These are phyloP conservation scores for Chimonanthus praecox DNA, from an alignment of 164 flowering plant species.

Conservation along the genomic window DNA sequence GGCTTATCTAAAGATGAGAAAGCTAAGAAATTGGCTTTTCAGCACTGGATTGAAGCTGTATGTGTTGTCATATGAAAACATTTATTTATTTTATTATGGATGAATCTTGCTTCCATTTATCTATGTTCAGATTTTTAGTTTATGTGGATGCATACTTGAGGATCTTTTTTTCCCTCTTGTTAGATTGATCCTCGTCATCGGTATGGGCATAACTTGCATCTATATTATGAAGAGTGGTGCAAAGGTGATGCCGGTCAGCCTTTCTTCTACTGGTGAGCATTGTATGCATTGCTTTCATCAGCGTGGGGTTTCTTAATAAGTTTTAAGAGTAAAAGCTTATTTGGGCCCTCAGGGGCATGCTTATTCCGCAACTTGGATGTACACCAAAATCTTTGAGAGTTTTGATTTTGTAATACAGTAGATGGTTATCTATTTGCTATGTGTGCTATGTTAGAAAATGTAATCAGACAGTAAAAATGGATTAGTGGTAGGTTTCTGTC, in stretches of 20 bases:
- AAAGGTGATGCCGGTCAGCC: constrained; percentile 72
- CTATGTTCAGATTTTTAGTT: no score
- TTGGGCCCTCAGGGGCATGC: no score
- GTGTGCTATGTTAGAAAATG: no score
- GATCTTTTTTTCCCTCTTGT: neutral
- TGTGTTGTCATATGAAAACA: neutral
- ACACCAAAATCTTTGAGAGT: no score
- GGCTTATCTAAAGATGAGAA: constrained; percentile 62
- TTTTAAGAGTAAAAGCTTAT: no score
- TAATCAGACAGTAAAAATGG: no score
- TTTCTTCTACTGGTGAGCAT: constrained; percentile 83
- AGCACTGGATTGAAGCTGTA: constrained; percentile 98
- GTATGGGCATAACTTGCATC: constrained; percentile 79
- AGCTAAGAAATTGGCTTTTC: constrained; percentile 78
- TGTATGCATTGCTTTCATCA: neutral
- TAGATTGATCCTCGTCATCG: constrained; percentile 96
- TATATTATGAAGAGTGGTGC: constrained; percentile 80
- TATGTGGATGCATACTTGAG: neutral
- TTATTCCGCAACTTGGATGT: no score
- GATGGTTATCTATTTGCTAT: no score
- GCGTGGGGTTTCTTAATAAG: no score
- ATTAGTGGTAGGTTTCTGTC: no score
- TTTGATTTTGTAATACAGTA: no score
- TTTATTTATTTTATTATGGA: neutral
- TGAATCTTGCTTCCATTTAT: neutral